Conservation (phyloP, 345 rosid species). For the Rhodomyrtus tomentosa region DNA sequence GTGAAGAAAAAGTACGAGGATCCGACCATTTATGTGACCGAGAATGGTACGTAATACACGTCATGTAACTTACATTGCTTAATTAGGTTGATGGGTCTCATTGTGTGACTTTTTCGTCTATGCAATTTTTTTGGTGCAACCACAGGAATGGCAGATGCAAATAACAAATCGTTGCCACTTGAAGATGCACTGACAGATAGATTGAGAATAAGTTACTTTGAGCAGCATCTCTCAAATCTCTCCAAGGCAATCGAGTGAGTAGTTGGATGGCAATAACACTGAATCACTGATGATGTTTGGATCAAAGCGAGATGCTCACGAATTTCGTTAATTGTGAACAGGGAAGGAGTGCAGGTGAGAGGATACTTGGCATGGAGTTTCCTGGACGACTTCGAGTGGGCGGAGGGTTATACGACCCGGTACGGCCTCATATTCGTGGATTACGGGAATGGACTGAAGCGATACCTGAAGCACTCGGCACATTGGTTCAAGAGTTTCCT, state of each 20-base stretch:
- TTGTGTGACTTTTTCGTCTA: background rate
- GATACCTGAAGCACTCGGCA: slow-evolving; percentile 45
- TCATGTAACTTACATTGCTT: background rate
- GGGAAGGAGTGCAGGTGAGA: slow-evolving; percentile 42
- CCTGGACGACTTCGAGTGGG: slow-evolving; percentile 56
- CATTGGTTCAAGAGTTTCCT: slow-evolving; percentile 47
- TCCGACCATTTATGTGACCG: slow-evolving; percentile 25
- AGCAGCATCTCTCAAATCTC: slow-evolving; percentile 15
- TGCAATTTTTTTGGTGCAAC: background rate
- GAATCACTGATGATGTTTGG: background rate
- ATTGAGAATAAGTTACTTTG: slow-evolving; percentile 13
- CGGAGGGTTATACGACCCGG: slow-evolving; percentile 33
- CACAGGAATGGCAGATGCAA: slow-evolving; percentile 19
- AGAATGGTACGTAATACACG: slow-evolving; percentile 25
- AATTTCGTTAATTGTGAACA: background rate
- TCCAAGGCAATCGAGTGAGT: slow-evolving; percentile 23
- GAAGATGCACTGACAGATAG: slow-evolving; percentile 14
- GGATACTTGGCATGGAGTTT: slow-evolving; percentile 46
- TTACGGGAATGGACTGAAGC: slow-evolving; percentile 25
- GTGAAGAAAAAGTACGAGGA: slow-evolving; percentile 10
- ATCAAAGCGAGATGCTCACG: background rate
- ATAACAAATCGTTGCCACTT: slow-evolving; percentile 10
- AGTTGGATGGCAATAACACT: background rate
- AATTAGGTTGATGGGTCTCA: background rate
- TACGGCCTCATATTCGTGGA: slow-evolving; percentile 41